Percentiles rank a stretch among this genome's conserved stretches.
Conservation (phyloP, 2,329 filamentous ascomycete genomes). For the Amauroascus verrucosus region DNA sequence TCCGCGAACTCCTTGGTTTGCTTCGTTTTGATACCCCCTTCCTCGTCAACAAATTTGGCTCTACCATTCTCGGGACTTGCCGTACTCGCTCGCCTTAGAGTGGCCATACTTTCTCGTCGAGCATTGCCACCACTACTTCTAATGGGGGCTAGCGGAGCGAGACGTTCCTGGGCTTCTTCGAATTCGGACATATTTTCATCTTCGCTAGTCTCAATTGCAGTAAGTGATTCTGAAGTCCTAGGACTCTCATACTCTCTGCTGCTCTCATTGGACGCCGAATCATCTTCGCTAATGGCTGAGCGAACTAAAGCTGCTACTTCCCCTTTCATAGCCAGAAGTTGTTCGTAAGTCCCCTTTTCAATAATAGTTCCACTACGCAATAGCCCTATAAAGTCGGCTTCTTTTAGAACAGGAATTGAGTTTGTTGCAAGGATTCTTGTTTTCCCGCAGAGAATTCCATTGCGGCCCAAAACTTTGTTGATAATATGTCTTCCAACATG, state of each 20-base stretch:
- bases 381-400: slow-evolving; percentile 80
- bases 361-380: slow-evolving; percentile 72
- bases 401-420: slow-evolving; percentile 78
- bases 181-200: slow-evolving; percentile 45
- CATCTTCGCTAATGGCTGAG: slow-evolving; percentile 50
- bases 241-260: slow-evolving; percentile 49
- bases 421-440: slow-evolving; percentile 92
- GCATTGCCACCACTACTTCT: slow-evolving; percentile 50
- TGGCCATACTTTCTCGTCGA: slow-evolving; percentile 59
- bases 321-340: slow-evolving; percentile 88
- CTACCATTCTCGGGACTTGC: slow-evolving; percentile 80
- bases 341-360: slow-evolving; percentile 81
- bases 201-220: slow-evolving; percentile 37
- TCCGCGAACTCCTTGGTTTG: slow-evolving; percentile 82
- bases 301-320: slow-evolving; percentile 76
- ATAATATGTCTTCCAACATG: slow-evolving; percentile 94
- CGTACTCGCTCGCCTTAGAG: slow-evolving; percentile 79
- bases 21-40: slow-evolving; percentile 62
- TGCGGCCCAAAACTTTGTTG: slow-evolving; percentile 79
- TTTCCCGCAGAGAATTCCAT: slow-evolving; percentile 72
- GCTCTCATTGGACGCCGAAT: slow-evolving; percentile 44
- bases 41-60: slow-evolving; percentile 75
- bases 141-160: slow-evolving; percentile 69
- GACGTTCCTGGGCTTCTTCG: slow-evolving; percentile 56
- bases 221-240: slow-evolving; percentile 54